A percentile compares a stretch with the other conserved stretches of the same genome.
Evolutionary conservation across 768 basidiomycete genomes (phyloP).

Genomic region (Naganishia friedmannii): DNA sequence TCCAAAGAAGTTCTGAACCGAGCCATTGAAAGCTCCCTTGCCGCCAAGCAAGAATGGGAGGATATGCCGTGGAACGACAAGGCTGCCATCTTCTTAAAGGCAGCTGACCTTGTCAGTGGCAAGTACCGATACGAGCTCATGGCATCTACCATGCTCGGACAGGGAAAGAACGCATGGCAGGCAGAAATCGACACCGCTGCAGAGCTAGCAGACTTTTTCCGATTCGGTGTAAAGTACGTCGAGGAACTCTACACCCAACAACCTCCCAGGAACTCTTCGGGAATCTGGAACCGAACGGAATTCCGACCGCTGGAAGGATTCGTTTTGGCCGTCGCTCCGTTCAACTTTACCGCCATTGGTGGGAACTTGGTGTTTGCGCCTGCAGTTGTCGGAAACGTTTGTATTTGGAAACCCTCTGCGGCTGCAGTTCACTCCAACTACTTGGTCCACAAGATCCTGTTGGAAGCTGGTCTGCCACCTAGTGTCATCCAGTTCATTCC

Average conservation of each 20-base stretch:
- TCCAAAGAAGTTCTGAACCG: slow-evolving; percentile 67
- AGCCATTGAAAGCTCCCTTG: slow-evolving; percentile 84
- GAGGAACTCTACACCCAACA: slow-evolving; percentile 91
- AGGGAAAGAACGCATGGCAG: slow-evolving; percentile 99
- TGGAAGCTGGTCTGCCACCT: slow-evolving; percentile 89
- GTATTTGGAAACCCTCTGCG: slow-evolving; percentile 96
- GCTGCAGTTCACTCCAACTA: slow-evolving; percentile 94
- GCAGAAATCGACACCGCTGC: slow-evolving; percentile 99
- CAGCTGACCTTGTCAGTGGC: slow-evolving; percentile 88
- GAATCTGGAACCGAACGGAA: slow-evolving; percentile 94
- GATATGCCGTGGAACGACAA: slow-evolving; percentile 92
- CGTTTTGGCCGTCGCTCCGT: slow-evolving; percentile 93
- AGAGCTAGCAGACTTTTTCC: slow-evolving; percentile 91
- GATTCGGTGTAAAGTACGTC: slow-evolving; percentile 79
- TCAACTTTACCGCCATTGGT: slow-evolving; percentile 93
- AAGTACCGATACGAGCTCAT: slow-evolving; percentile 94
- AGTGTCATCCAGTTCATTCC: slow-evolving; percentile 97
- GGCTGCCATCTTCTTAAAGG: slow-evolving; percentile 96
- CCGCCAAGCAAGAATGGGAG: slow-evolving; percentile 87
- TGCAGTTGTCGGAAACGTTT: slow-evolving; percentile 89
- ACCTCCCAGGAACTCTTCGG: slow-evolving; percentile 76
- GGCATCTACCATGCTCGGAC: slow-evolving; percentile 95
- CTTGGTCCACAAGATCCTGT: slow-evolving; percentile 80
- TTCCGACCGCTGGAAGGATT: slow-evolving; percentile 98
- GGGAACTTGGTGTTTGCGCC: slow-evolving; percentile 82